Percentiles rank a stretch among this genome's conserved stretches.
Conservation (phyloP, 2,329 filamentous ascomycete species). For the Botrytis aclada region DNA sequence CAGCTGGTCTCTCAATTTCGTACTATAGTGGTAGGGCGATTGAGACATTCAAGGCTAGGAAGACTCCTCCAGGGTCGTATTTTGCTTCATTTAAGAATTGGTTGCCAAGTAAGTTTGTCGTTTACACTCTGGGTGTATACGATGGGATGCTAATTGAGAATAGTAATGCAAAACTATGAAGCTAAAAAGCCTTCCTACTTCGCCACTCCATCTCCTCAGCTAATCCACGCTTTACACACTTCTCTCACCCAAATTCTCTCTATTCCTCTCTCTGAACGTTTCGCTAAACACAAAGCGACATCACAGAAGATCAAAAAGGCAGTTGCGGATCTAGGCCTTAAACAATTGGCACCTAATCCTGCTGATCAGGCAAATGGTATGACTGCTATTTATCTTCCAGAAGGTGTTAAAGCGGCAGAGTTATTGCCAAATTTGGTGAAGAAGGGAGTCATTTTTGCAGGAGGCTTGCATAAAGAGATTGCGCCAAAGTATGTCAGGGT, state of each 20-base stretch:
- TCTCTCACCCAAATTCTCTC: conserved; percentile 80
- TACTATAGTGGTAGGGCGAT: conserved; percentile 91
- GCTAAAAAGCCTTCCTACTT: conserved; percentile 97
- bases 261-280: conserved; percentile 76
- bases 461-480: conserved; percentile 94
- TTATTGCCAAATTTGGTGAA: conserved; percentile 80
- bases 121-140: neutral
- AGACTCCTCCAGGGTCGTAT: conserved; percentile 80
- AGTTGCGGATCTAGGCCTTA: conserved; percentile 74
- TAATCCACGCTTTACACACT: conserved; percentile 89
- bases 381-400: conserved; percentile 95
- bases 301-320: conserved; percentile 86
- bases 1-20: conserved; percentile 88
- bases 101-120: conserved; percentile 67
- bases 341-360: conserved; percentile 79
- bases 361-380: conserved; percentile 95
- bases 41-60: conserved; percentile 72
- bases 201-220: conserved; percentile 90
- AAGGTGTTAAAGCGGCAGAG: conserved; percentile 75
- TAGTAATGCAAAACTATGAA: conserved; percentile 98
- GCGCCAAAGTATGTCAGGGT: conserved; percentile 91
- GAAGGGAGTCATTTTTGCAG: conserved; percentile 90
- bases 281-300: conserved; percentile 73
- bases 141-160: conserved; percentile 13
- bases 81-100: conserved; percentile 98